Conservation (phyloP, 2,329 filamentous ascomycete species). For the Zymoseptoria tritici region DNA sequence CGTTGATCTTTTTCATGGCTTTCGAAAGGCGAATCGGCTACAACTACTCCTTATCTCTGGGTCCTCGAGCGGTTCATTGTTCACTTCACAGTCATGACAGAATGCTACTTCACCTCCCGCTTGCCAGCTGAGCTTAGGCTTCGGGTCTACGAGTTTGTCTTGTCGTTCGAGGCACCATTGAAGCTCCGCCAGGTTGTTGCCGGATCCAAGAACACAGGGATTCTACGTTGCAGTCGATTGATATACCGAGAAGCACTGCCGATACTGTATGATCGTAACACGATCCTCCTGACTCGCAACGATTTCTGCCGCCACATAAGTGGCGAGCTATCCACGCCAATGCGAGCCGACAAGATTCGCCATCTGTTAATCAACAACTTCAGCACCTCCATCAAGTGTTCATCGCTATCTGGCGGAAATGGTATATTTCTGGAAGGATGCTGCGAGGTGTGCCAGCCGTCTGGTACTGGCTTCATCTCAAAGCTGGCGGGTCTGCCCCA, state of each 20-base stretch:
- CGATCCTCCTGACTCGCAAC: conserved; percentile 28
- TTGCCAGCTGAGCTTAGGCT: conserved; percentile 10
- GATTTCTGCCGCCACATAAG: conserved; percentile 14
- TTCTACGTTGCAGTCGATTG: conserved; percentile 36
- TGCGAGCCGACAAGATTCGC: conserved; percentile 12
- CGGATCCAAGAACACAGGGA: conserved; percentile 16
- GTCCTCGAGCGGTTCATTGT: not conserved
- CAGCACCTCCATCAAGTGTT: conserved; percentile 16
- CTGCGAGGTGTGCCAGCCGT: conserved; percentile 13
- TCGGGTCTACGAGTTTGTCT: conserved; percentile 11
- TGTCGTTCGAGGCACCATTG: conserved; percentile 11
- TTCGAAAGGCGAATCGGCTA: not conserved
- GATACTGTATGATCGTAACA: conserved; percentile 40
- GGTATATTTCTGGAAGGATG: conserved; percentile 13
- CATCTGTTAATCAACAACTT: conserved; percentile 12
- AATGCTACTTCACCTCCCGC: conserved; percentile 9
- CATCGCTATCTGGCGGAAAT: conserved; percentile 12
- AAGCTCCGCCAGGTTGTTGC: conserved; percentile 19
- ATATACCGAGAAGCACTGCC: conserved; percentile 38
- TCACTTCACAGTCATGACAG: not conserved
- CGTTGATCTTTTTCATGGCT: not conserved
- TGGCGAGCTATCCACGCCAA: conserved; percentile 10
- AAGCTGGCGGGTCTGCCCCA: conserved; percentile 6
- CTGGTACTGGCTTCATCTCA: conserved; percentile 11
- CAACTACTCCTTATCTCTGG: not conserved